These are phyloP conservation scores for Phycomyces blakesleeanus DNA, from an alignment of 192 early-diverging fungal genomes.

Conservation along the genomic window DNA sequence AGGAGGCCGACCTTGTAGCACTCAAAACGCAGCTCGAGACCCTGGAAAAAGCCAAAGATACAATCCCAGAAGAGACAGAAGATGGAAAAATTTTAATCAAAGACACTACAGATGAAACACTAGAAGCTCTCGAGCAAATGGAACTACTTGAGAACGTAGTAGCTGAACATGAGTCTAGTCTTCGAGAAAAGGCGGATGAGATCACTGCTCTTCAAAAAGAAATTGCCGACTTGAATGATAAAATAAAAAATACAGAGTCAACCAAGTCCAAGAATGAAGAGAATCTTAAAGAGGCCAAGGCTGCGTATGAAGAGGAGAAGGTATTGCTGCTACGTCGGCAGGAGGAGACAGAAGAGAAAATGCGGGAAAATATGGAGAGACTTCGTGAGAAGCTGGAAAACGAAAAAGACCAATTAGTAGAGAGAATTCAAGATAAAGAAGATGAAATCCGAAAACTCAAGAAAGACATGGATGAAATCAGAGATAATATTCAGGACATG, in stretches of 20 bases:
- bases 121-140: not conserved
- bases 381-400: constrained; percentile 22
- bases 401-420: constrained; percentile 15
- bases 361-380: constrained; percentile 25
- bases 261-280: constrained; percentile 8
- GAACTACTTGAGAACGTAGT: not conserved
- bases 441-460: not conserved
- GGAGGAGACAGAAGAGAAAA: constrained; percentile 14
- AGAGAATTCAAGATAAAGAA: constrained; percentile 6
- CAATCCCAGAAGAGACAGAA: not conserved
- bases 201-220: not conserved
- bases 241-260: constrained; percentile 3
- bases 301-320: constrained; percentile 20
- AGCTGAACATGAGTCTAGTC: not conserved
- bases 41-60: constrained; percentile 7
- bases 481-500: constrained; percentile 29
- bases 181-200: constrained; percentile 4
- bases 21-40: constrained; percentile 16
- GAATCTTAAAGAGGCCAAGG: not conserved
- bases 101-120: not conserved
- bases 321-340: not conserved
- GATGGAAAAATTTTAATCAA: too few species aligned
- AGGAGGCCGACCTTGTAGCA: constrained; percentile 7
- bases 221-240: not conserved
- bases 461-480: constrained; percentile 19